Conservation (phyloP, 2,329 filamentous ascomycete species). For the Fusarium pininemorale region DNA sequence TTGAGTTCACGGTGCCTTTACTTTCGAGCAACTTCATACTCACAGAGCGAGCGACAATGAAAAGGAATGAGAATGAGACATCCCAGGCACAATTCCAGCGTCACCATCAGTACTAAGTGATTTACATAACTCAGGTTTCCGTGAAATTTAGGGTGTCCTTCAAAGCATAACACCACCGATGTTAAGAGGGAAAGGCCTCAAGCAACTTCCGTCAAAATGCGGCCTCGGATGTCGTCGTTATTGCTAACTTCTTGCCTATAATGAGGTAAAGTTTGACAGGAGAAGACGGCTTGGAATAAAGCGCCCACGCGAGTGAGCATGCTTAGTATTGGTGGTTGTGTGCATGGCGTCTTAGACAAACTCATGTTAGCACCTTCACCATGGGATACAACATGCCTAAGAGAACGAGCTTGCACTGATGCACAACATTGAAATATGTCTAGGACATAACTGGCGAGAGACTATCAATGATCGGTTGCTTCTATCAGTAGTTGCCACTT, state of each 20-base stretch:
- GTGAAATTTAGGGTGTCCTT: not conserved
- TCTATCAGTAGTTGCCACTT: not conserved
- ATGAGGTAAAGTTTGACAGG: not conserved
- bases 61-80: not conserved
- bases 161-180: not conserved
- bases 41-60: not conserved
- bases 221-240: not conserved
- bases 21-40: not conserved
- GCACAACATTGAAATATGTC: not conserved
- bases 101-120: not conserved
- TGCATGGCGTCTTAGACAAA: not conserved
- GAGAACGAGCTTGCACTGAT: not conserved
- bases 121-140: not conserved
- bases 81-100: not conserved
- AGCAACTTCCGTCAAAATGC: not conserved
- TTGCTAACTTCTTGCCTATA: not conserved
- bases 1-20: not conserved
- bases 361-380: not conserved
- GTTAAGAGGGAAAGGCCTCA: not conserved
- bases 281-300: not conserved
- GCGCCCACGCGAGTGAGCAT: not conserved
- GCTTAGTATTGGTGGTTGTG: not conserved
- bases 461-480: not conserved
- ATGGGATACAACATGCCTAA: not conserved
- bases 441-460: not conserved